These are phyloP conservation scores for Bipolaris sorokiniana DNA, from an alignment of 2,329 filamentous ascomycete species.

Conservation along the genomic window DNA sequence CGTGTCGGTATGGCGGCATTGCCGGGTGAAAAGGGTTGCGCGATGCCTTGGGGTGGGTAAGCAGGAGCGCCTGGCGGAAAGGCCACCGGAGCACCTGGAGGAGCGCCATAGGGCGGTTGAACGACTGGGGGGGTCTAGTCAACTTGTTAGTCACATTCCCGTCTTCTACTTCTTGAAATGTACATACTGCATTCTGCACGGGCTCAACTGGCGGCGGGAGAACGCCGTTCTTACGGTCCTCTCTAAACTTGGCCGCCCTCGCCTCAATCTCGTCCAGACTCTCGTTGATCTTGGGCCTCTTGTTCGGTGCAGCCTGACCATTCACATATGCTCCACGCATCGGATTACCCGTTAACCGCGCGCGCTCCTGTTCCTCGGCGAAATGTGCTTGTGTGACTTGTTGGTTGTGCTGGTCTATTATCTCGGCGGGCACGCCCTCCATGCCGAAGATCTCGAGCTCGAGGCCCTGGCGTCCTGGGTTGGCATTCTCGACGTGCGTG, in stretches of 20 bases:
- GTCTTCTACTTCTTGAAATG: background rate
- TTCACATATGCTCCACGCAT: constrained; percentile 58
- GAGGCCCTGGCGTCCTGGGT: constrained; percentile 81
- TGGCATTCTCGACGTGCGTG: constrained; percentile 85
- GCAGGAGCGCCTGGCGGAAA: constrained; percentile 36
- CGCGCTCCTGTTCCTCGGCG: constrained; percentile 81
- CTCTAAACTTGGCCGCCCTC: constrained; percentile 65
- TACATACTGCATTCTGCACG: constrained; percentile 22
- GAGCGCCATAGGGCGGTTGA: constrained; percentile 25
- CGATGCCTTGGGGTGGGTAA: constrained; percentile 18
- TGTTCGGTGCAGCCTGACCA: constrained; percentile 59
- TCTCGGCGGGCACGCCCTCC: constrained; percentile 91
- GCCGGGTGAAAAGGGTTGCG: constrained; percentile 39
- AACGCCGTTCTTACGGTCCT: constrained; percentile 51
- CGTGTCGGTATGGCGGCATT: constrained; percentile 28
- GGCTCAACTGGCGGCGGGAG: constrained; percentile 45
- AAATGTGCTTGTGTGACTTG: constrained; percentile 86
- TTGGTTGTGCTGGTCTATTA: constrained; percentile 82
- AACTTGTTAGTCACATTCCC: constrained; percentile 15
- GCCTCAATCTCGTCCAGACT: constrained; percentile 78
- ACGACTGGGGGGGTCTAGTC: constrained; percentile 31
- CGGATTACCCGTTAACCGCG: constrained; percentile 82
- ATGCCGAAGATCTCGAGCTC: constrained; percentile 98
- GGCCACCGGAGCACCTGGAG: constrained; percentile 28
- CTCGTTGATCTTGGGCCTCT: constrained; percentile 70